phyloP scores from a whole-genome alignment of 1,284 basidiomycete species.

The Malassezia restricta region DNA sequence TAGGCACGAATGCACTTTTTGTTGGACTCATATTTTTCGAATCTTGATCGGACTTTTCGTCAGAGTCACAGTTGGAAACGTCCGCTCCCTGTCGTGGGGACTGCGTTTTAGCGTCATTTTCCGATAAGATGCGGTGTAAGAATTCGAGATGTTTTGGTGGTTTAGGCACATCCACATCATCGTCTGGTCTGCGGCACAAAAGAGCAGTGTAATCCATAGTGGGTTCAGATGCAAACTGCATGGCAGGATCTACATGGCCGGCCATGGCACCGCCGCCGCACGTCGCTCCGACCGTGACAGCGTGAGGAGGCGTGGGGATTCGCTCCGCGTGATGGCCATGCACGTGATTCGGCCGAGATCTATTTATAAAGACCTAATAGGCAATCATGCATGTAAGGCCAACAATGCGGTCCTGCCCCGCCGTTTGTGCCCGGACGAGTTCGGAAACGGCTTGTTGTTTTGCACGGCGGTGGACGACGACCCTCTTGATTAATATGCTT shows the following conservation, averaged over 20 bases:
- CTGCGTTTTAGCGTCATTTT: neutral
- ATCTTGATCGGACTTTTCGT: neutral
- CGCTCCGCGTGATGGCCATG: no score
- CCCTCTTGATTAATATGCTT: neutral
- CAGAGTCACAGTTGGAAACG: neutral
- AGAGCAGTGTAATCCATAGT: constrained; percentile 14
- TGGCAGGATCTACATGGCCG: no score
- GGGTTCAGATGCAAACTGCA: neutral
- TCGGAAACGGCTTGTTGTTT: no score
- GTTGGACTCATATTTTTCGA: neutral
- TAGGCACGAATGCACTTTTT: neutral
- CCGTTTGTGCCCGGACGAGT: no score
- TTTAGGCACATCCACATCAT: neutral
- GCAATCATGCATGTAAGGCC: no score
- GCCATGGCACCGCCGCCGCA: no score
- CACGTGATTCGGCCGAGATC: no score
- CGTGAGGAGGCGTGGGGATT: no score
- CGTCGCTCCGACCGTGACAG: no score
- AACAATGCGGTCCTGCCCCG: no score
- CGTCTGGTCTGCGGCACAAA: constrained; percentile 8
- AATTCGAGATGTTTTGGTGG: constrained; percentile 6
- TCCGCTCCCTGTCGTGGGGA: neutral
- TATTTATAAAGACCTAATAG: no score
- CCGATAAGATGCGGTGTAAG: constrained; percentile 8
- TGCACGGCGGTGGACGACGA: neutral